Base-by-base conservation (phyloP, 805 yeast genomes). In the Ogataea siamensis region DNA sequence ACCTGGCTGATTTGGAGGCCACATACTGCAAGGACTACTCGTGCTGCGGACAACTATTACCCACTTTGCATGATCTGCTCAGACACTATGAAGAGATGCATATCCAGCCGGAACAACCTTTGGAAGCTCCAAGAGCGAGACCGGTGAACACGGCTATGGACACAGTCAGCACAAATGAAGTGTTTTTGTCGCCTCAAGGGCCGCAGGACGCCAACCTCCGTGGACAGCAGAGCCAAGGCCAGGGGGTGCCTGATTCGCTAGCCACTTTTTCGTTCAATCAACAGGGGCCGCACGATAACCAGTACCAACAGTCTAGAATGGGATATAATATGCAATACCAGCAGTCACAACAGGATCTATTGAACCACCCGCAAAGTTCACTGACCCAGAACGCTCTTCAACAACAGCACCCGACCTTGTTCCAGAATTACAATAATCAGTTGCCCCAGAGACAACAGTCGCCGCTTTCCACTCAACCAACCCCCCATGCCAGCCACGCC, bases 61-160 rank as follows among this genome's bases (percentile, higher is more conserved):
- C 98, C 21, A 89, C 96, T 9, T 68, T 93, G 48, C 99, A 93
- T 61, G 99, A 93, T 60, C 70, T 93, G 45, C 71, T 93, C 46
- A 78, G 93, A 52, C 99, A 93, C 62, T 93, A 93, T 60, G 99
- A 93, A 60, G 98, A 93, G 63, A 87, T 93, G 32, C 99, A 93
- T 64, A 89, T 93, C 41, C 68, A 68, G 47, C 71, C 73, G 26
- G 72, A 75, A 28, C 76, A 76, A 3, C 76, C 58, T 8, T 40
- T 55, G 19, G 63, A 76, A 25, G 52, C 58, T 12, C 59, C 63
- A 12, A 54, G 70, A 50, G 71, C 74, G 43, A 63, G 73, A 43
- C 71, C 70, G 3, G 66, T 74, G 45, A 82, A 78, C 53, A 67
- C 77, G 36, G 54, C 55, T 11, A 78, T 86, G 69, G 97, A 88